These are phyloP conservation scores for Anisodus tanguticus DNA, from an alignment of 257 asterid species.

Conservation along the genomic window DNA sequence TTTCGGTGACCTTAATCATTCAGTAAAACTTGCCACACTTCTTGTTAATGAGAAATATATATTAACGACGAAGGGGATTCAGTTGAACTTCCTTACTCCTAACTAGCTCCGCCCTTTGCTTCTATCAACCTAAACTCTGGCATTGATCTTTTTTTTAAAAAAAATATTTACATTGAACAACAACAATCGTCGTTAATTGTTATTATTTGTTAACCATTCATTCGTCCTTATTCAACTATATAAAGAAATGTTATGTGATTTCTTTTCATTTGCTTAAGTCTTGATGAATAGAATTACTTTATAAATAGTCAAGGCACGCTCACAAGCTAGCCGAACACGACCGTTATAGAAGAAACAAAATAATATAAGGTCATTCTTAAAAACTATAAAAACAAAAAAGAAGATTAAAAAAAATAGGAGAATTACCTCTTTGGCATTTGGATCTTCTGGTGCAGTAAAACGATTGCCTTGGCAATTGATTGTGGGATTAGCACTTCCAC, in stretches of 20 bases:
- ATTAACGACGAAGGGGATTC: no score
- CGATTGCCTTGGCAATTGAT: constrained; percentile 52
- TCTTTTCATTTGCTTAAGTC: background rate
- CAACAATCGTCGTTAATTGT: no score
- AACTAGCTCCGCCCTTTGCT: background rate
- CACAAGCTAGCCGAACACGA: background rate
- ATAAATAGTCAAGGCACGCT: background rate
- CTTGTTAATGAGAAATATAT: background rate
- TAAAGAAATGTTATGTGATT: no score
- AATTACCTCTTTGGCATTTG: constrained; percentile 49
- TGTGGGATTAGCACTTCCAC: constrained; percentile 53
- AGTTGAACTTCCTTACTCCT: background rate
- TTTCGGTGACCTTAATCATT: no score
- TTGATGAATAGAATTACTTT: background rate
- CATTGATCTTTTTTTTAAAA: background rate
- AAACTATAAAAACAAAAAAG: background rate
- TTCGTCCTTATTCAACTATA: no score
- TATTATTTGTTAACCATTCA: no score
- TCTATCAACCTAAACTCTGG: background rate
- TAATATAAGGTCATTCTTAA: no score
- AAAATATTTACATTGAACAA: no score
- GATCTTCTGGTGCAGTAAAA: constrained; percentile 48
- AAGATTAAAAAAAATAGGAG: background rate
- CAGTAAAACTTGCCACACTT: background rate
- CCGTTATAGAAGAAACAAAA: no score